Conservation (phyloP, 495 filamentous ascomycete genomes). For the Astrothelium macrocarpum region DNA sequence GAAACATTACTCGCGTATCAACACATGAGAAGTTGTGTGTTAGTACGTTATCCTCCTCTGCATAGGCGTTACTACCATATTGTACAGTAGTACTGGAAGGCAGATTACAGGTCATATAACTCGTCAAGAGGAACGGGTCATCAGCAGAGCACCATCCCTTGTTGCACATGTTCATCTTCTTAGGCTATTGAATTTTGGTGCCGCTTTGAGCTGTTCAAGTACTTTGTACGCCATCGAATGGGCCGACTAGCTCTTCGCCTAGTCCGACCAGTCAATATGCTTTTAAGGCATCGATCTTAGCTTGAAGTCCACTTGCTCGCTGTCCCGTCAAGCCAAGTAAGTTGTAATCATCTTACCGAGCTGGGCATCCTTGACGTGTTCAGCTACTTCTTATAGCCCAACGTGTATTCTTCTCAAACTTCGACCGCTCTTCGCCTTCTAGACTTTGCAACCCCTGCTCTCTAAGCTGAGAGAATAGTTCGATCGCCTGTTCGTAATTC, state of each 20-base stretch:
- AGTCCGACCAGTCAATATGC: not conserved
- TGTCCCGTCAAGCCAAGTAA: not conserved
- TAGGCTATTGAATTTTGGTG: no score
- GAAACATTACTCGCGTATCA: no score
- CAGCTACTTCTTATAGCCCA: conserved; percentile 16
- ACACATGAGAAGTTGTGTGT: no score
- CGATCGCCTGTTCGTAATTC: conserved; percentile 20
- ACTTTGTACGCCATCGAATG: not conserved
- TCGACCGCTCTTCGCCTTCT: conserved; percentile 13
- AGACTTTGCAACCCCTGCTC: conserved; percentile 19
- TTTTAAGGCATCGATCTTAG: not conserved
- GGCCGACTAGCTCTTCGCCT: not conserved
- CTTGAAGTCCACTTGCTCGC: not conserved
- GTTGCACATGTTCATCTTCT: no score
- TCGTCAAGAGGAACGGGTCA: no score
- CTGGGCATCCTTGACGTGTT: not conserved
- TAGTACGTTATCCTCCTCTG: no score
- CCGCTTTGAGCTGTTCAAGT: not conserved
- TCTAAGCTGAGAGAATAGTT: conserved; percentile 19
- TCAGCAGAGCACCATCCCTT: no score
- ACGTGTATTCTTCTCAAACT: conserved; percentile 19
- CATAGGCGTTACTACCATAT: no score
- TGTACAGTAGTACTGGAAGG: no score
- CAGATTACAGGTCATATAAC: no score
- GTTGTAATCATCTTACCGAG: not conserved